Conservation (phyloP, 1,284 basidiomycete genomes). For the Wolfiporia cocos region DNA sequence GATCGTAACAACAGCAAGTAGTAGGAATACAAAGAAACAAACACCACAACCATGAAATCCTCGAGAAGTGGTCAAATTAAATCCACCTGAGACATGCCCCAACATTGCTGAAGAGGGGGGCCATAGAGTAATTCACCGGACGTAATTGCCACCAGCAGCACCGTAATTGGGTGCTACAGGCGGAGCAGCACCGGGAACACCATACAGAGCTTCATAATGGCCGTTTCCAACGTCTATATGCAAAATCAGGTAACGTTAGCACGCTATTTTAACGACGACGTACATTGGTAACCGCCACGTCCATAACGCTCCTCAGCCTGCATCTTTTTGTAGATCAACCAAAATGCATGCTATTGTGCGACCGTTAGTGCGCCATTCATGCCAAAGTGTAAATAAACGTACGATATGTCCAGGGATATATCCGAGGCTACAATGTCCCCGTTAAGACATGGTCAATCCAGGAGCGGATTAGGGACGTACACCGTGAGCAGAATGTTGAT, state of each 20-base stretch:
- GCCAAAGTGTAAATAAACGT: conserved; percentile 13
- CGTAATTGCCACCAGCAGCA: conserved; percentile 28
- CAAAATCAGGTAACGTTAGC: not conserved
- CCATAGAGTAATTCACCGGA: too few relatives aligned
- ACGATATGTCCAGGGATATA: conserved; percentile 71
- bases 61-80: too few relatives aligned
- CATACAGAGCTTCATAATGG: conserved; percentile 40
- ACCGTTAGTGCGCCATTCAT: not conserved
- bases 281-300: conserved; percentile 41
- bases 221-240: conserved; percentile 49
- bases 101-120: too few relatives aligned
- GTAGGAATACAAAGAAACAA: too few relatives aligned
- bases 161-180: conserved; percentile 34
- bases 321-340: conserved; percentile 53
- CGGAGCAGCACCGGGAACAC: conserved; percentile 19
- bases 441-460: not conserved
- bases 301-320: conserved; percentile 58
- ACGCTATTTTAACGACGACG: conserved; percentile 12
- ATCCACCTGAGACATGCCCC: too few relatives aligned
- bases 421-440: conserved; percentile 46
- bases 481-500: conserved; percentile 76
- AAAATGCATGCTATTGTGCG: conserved; percentile 35
- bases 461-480: too few relatives aligned
- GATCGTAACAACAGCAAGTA: too few relatives aligned
- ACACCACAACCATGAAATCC: too few relatives aligned